phyloP scores from a whole-genome alignment of 2,329 filamentous ascomycete genomes.

The Fusarium sp. region DNA sequence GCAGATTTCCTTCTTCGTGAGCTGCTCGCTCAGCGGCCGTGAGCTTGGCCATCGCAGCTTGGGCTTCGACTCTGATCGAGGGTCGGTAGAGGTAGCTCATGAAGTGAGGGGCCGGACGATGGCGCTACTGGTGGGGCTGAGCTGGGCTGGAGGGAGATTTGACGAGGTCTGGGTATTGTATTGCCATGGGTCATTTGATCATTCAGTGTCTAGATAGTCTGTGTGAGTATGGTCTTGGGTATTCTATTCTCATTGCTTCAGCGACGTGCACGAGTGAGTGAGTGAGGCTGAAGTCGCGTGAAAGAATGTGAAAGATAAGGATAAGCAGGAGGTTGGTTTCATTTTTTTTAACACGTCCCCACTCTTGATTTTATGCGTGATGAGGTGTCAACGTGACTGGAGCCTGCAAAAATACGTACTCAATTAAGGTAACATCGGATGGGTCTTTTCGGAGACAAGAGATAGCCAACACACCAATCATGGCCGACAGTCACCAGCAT shows the following conservation, averaged over 20 bases:
- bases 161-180: neutral
- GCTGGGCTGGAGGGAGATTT: too few species aligned
- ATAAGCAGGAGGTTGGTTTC: slow-evolving; percentile 7
- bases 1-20: slow-evolving; percentile 24
- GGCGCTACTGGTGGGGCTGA: neutral
- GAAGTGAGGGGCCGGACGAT: slow-evolving; percentile 3
- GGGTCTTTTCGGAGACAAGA: neutral
- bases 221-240: too few species aligned
- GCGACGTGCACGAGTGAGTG: too few species aligned
- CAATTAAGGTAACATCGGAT: neutral
- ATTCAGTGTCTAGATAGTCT: too few species aligned
- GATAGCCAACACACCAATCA: neutral
- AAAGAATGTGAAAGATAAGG: neutral
- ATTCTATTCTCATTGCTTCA: slow-evolving; percentile 2
- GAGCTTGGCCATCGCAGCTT: slow-evolving; percentile 30
- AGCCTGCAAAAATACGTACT: slow-evolving; percentile 4
- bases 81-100: slow-evolving; percentile 36
- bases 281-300: neutral
- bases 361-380: slow-evolving; percentile 10
- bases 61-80: slow-evolving; percentile 21
- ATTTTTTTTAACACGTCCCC: slow-evolving; percentile 8
- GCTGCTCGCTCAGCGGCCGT: slow-evolving; percentile 26
- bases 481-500: neutral
- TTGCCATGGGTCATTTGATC: neutral
- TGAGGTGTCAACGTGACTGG: slow-evolving; percentile 10